Evolutionary conservation across 73 alveolate species (phyloP).

Genomic region (Durusdinium trenchii): DNA sequence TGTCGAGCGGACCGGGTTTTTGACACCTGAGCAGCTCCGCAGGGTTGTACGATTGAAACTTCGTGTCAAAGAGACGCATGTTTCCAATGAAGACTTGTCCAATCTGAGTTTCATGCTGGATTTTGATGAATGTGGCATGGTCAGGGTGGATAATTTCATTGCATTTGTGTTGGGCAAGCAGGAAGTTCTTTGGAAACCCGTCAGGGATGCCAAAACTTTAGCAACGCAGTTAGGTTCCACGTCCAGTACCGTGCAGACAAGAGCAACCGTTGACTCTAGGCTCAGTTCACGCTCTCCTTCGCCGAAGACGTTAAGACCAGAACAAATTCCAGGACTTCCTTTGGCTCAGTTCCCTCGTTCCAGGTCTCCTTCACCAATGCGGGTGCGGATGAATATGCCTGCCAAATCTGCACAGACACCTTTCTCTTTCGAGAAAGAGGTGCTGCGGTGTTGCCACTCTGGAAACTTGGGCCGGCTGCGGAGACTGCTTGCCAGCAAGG

Average conservation of each 20-base stretch:
- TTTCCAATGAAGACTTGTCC: conserved; percentile 51
- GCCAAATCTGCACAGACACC: not conserved
- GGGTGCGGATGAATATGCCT: conserved; percentile 2
- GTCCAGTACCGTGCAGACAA: conserved; percentile 12
- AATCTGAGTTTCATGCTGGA: conserved; percentile 51
- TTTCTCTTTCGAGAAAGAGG: conserved; percentile 37
- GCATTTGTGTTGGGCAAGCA: conserved; percentile 16
- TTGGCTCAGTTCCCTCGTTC: not conserved
- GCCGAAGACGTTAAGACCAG: conserved; percentile 24
- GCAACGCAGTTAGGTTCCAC: not conserved
- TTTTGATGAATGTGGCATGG: conserved; percentile 48
- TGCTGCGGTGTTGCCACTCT: not conserved
- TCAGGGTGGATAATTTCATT: conserved; percentile 10
- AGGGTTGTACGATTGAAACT: conserved; percentile 81
- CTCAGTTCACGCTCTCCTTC: not conserved
- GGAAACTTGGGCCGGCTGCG: conserved; percentile 42
- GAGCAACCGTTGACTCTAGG: not conserved
- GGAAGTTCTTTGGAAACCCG: not conserved
- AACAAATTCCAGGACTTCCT: not conserved
- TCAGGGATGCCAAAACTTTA: not conserved
- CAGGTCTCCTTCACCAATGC: conserved; percentile 31
- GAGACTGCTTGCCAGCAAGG: conserved; percentile 25
- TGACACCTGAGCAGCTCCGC: conserved; percentile 63
- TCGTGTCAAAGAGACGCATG: conserved; percentile 18
- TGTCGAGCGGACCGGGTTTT: conserved; percentile 59